Evolutionary conservation across 371 early-diverging fungal genomes (phyloP).

Genomic region (Actinomortierella ambigua): DNA sequence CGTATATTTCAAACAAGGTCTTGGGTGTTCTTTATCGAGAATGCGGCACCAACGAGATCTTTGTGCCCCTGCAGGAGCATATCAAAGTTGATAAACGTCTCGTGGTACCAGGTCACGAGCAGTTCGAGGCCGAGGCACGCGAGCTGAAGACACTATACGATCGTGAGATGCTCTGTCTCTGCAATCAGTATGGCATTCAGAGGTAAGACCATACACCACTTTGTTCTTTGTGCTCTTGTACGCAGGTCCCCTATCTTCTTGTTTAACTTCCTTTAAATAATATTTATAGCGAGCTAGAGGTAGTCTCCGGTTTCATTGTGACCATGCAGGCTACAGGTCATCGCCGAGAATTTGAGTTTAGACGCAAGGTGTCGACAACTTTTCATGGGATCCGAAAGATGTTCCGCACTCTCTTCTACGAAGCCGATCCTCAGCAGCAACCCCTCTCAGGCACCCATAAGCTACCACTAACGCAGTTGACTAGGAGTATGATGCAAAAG

Average conservation of each 20-base stretch:
- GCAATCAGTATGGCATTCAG: too few relatives aligned
- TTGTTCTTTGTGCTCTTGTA: too few relatives aligned
- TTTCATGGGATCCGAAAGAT: conserved; percentile 44
- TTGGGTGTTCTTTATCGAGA: conserved; percentile 71
- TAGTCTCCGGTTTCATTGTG: conserved; percentile 48
- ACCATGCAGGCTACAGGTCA: conserved; percentile 22
- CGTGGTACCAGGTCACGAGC: conserved; percentile 50
- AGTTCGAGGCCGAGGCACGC: too few relatives aligned
- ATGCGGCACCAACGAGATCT: conserved; percentile 11
- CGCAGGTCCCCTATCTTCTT: too few relatives aligned
- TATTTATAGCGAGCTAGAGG: too few relatives aligned
- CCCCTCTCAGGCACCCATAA: too few relatives aligned
- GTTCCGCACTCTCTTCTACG: conserved; percentile 53
- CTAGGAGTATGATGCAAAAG: conserved; percentile 45
- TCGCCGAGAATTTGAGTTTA: conserved; percentile 53
- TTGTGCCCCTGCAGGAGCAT: conserved; percentile 19
- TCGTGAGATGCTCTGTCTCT: too few relatives aligned
- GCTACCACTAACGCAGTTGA: too few relatives aligned
- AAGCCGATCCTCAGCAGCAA: too few relatives aligned
- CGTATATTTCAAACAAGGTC: conserved; percentile 64
- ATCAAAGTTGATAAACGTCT: conserved; percentile 53
- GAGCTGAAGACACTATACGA: too few relatives aligned
- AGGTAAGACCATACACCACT: too few relatives aligned
- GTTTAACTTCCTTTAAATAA: too few relatives aligned
- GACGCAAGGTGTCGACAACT: conserved; percentile 49